Evolutionary conservation across 805 yeast species (phyloP).

Genomic region (Zygoascus tannicola): DNA sequence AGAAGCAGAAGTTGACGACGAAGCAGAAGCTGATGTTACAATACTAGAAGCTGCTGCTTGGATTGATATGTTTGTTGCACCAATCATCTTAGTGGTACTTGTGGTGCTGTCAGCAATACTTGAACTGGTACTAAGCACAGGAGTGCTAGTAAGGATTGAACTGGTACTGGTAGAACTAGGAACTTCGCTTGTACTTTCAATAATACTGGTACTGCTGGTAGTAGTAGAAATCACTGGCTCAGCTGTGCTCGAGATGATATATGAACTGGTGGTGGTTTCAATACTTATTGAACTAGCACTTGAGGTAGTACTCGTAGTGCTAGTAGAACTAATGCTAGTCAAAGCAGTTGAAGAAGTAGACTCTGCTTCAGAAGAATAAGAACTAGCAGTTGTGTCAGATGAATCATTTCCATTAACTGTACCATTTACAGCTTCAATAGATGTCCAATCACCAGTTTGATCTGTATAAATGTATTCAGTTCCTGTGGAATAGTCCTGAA

Average conservation of each 20-base stretch:
- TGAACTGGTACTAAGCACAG: no score
- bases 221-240: not conserved
- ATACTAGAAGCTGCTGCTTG: no score
- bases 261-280: slow-evolving; percentile 14
- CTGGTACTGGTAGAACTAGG: not conserved
- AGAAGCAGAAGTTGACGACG: not conserved
- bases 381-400: slow-evolving; percentile 1
- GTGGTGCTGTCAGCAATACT: no score
- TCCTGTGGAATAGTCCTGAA: slow-evolving; percentile 50
- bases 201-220: not conserved
- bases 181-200: not conserved
- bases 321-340: not conserved
- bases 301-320: slow-evolving; percentile 8
- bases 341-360: slow-evolving; percentile 15
- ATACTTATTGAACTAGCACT: slow-evolving; percentile 11
- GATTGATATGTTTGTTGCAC: no score
- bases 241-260: slow-evolving; percentile 3
- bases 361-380: slow-evolving; percentile 1
- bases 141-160: not conserved
- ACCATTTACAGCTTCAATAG: slow-evolving; percentile 36
- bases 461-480: slow-evolving; percentile 34
- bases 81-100: no score
- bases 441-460: slow-evolving; percentile 31
- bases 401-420: slow-evolving; percentile 40
- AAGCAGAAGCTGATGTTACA: slow-evolving; percentile 1